These are phyloP conservation scores for Dryadomyces quercus-mongolicae DNA, from an alignment of 2,329 filamentous ascomycete species.

Conservation along the genomic window DNA sequence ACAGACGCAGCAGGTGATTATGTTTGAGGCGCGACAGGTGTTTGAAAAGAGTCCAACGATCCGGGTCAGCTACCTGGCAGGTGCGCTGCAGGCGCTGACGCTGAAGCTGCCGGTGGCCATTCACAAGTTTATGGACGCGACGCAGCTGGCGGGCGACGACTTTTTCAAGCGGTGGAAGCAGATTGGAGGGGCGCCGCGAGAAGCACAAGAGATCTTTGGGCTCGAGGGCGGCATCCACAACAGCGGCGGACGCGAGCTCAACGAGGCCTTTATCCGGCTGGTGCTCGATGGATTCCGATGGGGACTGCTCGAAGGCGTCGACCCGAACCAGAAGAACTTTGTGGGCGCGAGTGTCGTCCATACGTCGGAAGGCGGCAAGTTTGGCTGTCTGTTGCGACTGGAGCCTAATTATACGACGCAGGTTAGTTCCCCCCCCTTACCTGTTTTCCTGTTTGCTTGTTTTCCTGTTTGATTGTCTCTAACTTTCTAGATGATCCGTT, in stretches of 20 bases:
- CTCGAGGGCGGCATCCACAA: slow-evolving; percentile 35
- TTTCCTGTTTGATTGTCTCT: background rate
- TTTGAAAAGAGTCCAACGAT: slow-evolving; percentile 84
- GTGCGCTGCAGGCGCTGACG: slow-evolving; percentile 83
- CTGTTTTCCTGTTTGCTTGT: background rate
- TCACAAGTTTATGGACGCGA: slow-evolving; percentile 95
- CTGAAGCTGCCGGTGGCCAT: slow-evolving; percentile 78
- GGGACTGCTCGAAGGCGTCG: slow-evolving; percentile 74
- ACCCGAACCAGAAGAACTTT: slow-evolving; percentile 87
- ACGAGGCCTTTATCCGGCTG: slow-evolving; percentile 55
- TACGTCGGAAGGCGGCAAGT: slow-evolving; percentile 75
- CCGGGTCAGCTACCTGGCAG: slow-evolving; percentile 85
- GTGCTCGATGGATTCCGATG: slow-evolving; percentile 79
- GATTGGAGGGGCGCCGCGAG: slow-evolving; percentile 77
- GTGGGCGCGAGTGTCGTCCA: slow-evolving; percentile 83
- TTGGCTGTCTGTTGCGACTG: slow-evolving; percentile 81
- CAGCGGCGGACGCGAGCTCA: slow-evolving; percentile 50
- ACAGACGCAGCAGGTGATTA: slow-evolving; percentile 86
- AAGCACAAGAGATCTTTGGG: slow-evolving; percentile 79
- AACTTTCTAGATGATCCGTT: slow-evolving; percentile 74
- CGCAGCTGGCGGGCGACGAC: slow-evolving; percentile 75
- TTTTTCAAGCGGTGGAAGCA: slow-evolving; percentile 99
- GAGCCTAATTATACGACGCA: slow-evolving; percentile 89
- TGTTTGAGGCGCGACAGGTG: slow-evolving; percentile 76
- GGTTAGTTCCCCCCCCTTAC: slow-evolving; percentile 40